A percentile compares a stretch with the other conserved stretches of the same genome.
phyloP scores from a whole-genome alignment of 1,139 yeast genomes.

The Magnusiomyces paraingens region DNA sequence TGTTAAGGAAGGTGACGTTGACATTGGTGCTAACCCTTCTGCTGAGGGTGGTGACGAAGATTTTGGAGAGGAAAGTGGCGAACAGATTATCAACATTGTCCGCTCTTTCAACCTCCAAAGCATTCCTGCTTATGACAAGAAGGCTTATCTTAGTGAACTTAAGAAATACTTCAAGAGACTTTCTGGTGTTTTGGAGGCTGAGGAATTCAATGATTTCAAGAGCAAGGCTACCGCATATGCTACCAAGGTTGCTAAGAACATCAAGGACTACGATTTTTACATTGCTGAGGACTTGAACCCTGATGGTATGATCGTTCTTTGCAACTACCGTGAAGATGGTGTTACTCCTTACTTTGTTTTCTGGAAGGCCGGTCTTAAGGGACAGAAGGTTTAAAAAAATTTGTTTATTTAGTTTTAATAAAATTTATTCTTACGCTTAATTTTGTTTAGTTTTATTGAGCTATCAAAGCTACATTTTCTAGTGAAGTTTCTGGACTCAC shows the following conservation, averaged over 20 bases:
- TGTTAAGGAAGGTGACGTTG: constrained; percentile 78
- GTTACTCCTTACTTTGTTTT: constrained; percentile 92
- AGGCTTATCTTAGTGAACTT: constrained; percentile 90
- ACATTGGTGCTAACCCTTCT: constrained; percentile 99
- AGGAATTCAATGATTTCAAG: constrained; percentile 77
- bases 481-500: constrained; percentile 51
- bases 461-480: constrained; percentile 63
- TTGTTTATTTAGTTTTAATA: neutral
- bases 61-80: constrained; percentile 73
- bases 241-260: constrained; percentile 89
- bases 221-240: constrained; percentile 94
- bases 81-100: constrained; percentile 85
- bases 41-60: constrained; percentile 89
- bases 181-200: constrained; percentile 89
- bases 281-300: constrained; percentile 99
- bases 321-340: constrained; percentile 99
- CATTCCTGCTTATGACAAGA: constrained; percentile 86
- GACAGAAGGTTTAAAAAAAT: constrained; percentile 68
- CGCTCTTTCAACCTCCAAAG: constrained; percentile 97
- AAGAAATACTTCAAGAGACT: constrained; percentile 98
- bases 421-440: neutral
- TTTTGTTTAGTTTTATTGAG: neutral
- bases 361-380: constrained; percentile 97
- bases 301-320: constrained; percentile 94
- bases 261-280: constrained; percentile 99